Evolutionary conservation across 164 flowering plant genomes (phyloP), one percentile per base, ranked within the genome.

Genomic region (Stephania yunnanensis): DNA sequence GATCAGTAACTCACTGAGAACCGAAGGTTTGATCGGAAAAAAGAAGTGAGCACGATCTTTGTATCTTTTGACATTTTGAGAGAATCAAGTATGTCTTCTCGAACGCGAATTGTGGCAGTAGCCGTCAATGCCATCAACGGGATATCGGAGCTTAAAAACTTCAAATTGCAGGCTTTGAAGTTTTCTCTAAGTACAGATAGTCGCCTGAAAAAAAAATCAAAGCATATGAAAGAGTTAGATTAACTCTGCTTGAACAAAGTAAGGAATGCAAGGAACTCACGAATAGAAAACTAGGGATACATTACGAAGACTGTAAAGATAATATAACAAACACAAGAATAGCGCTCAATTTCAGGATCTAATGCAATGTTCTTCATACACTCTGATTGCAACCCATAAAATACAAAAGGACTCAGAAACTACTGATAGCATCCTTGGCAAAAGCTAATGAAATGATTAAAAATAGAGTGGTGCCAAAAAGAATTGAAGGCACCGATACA

Each of bases 51-150:
- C 71, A 94, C 92, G 83, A 87, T 77, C 76, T 87, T 89, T 80
- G 92, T 83, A 68, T 85, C 90, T 71, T 82, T 81, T 12, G 92
- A 87, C 97, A 94, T 89, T 83, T 76, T n/a, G 44, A 94, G 78
- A 31, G 93, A 87, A 78, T 87, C 70, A 25, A 89, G 79, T 74
- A 94, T 90, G 82, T 94, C 98, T 77, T 87, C 90, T 69, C 90
- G 90, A 74, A 92, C 98, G 70, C 72, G 83, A 77, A 74, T 68
- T 29, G 98, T 92, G 77, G 98, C 98, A 81, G 98, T 92, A 69
- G 98, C 98, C 78, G 97, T 94, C 89, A 94, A 85, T 66, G 97
- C 98, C 98, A 94, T 94, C 77, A 94, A 68, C 25, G 98, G 97
- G 64, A 94, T 84, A 80, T 92, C 90, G 78, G 46, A 86, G 75